Conservation (phyloP, 2,329 filamentous ascomycete genomes). For the Lecanicillium sp. region DNA sequence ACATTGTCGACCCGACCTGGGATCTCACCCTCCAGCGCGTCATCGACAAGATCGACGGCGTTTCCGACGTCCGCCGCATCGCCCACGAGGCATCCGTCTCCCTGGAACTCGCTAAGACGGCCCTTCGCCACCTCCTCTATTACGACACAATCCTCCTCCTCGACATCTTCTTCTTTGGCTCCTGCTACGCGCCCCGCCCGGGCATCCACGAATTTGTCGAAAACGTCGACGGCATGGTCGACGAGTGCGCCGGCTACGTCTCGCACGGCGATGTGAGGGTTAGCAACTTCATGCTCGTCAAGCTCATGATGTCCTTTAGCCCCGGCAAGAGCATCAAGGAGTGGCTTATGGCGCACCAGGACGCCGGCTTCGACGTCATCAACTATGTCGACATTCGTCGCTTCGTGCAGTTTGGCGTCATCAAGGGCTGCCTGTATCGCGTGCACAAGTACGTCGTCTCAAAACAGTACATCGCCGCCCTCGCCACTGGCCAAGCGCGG, state of each 20-base stretch:
- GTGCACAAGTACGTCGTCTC: conserved; percentile 85
- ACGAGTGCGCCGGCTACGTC: conserved; percentile 84
- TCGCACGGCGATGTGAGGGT: conserved; percentile 43
- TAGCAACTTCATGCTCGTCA: conserved; percentile 62
- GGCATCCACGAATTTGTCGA: conserved; percentile 74
- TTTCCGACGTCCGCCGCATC: conserved; percentile 83
- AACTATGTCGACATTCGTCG: conserved; percentile 79
- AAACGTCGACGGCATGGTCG: conserved; percentile 67
- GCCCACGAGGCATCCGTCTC: conserved; percentile 81
- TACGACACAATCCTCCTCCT: conserved; percentile 87
- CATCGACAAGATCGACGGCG: conserved; percentile 80
- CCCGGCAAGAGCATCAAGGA: conserved; percentile 80
- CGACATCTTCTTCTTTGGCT: conserved; percentile 91
- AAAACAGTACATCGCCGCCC: conserved; percentile 51
- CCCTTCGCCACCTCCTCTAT: conserved; percentile 83
- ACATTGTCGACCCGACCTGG: conserved; percentile 62
- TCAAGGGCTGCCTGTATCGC: conserved; percentile 89
- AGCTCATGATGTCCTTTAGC: conserved; percentile 78
- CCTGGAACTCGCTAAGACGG: conserved; percentile 76
- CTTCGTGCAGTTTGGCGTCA: conserved; percentile 90
- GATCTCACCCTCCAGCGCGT: conserved; percentile 74
- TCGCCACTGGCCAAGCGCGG: conserved; percentile 48
- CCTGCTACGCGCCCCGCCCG: conserved; percentile 77
- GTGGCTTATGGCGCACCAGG: conserved; percentile 73
- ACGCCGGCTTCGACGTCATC: conserved; percentile 58